phyloP scores from a whole-genome alignment of 495 filamentous ascomycete species.

The Durotheca rogersii region DNA sequence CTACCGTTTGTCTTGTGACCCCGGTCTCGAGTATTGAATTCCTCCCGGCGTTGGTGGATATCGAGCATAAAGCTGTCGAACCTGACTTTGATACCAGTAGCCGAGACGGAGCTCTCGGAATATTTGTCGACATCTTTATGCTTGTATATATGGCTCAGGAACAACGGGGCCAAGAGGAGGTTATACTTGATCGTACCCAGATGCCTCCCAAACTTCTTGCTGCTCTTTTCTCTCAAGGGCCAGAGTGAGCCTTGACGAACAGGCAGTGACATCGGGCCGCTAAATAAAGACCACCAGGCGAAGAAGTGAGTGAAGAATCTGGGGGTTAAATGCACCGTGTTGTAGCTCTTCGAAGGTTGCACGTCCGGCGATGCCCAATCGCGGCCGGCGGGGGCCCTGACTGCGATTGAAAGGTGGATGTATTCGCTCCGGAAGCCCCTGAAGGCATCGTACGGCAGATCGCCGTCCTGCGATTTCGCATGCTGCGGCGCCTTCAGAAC shows the following conservation, averaged over 20 bases:
- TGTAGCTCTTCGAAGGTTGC: slow-evolving; percentile 82
- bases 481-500: slow-evolving; percentile 76
- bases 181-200: slow-evolving; percentile 98
- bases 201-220: slow-evolving; percentile 97
- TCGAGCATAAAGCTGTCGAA: slow-evolving; percentile 96
- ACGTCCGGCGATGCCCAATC: slow-evolving; percentile 75
- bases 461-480: slow-evolving; percentile 55
- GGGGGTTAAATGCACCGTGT: slow-evolving; percentile 87
- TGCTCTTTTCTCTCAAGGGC: slow-evolving; percentile 90
- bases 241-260: slow-evolving; percentile 89
- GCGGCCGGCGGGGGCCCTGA: slow-evolving; percentile 76
- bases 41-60: slow-evolving; percentile 89
- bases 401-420: slow-evolving; percentile 89
- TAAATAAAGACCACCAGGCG: slow-evolving; percentile 96
- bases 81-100: slow-evolving; percentile 90
- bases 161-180: slow-evolving; percentile 85
- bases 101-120: slow-evolving; percentile 75
- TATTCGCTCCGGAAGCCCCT: slow-evolving; percentile 90
- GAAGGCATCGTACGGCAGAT: slow-evolving; percentile 81
- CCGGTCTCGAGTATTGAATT: slow-evolving; percentile 76
- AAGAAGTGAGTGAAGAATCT: slow-evolving; percentile 98
- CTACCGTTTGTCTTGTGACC: slow-evolving; percentile 68
- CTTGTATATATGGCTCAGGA: slow-evolving; percentile 95
- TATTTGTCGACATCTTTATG: slow-evolving; percentile 94
- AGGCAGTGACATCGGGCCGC: slow-evolving; percentile 90